Evolutionary conservation across 768 basidiomycete genomes (phyloP).

Genomic region (Mycena venus): DNA sequence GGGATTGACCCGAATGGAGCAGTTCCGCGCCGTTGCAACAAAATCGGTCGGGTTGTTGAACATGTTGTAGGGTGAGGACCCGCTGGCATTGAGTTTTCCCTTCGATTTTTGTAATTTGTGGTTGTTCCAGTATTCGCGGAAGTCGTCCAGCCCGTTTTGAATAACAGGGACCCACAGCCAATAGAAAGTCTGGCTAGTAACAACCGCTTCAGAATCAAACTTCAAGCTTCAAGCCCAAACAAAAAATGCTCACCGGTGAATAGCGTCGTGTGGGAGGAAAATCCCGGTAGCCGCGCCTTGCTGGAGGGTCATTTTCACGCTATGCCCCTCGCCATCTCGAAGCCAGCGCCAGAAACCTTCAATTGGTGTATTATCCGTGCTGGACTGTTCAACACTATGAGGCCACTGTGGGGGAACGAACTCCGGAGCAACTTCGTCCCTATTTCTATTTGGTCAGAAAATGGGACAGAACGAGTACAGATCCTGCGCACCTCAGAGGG

Average conservation of each 20-base stretch:
- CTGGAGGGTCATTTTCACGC: too few relatives aligned
- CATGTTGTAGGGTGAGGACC: not conserved
- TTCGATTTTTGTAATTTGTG: not conserved
- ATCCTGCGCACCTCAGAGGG: not conserved
- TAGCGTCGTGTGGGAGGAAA: too few relatives aligned
- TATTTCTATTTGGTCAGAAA: too few relatives aligned
- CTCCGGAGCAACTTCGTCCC: too few relatives aligned
- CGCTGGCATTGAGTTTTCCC: not conserved
- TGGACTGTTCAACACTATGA: conserved; percentile 5
- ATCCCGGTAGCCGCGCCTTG: too few relatives aligned
- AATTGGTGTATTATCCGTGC: too few relatives aligned
- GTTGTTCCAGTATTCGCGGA: conserved; percentile 15
- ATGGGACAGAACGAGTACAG: not conserved
- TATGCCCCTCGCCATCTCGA: not conserved
- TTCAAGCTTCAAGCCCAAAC: too few relatives aligned
- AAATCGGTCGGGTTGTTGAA: not conserved
- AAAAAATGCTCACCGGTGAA: not conserved
- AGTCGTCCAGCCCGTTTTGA: not conserved
- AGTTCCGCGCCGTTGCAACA: not conserved
- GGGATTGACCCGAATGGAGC: conserved; percentile 3
- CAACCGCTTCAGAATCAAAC: not conserved
- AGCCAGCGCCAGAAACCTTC: conserved; percentile 6
- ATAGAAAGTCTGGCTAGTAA: conserved; percentile 5
- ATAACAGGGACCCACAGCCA: conserved; percentile 16
- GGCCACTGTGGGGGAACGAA: not conserved